phyloP scores from a whole-genome alignment of 768 basidiomycete species.

The Boletus huronensis region DNA sequence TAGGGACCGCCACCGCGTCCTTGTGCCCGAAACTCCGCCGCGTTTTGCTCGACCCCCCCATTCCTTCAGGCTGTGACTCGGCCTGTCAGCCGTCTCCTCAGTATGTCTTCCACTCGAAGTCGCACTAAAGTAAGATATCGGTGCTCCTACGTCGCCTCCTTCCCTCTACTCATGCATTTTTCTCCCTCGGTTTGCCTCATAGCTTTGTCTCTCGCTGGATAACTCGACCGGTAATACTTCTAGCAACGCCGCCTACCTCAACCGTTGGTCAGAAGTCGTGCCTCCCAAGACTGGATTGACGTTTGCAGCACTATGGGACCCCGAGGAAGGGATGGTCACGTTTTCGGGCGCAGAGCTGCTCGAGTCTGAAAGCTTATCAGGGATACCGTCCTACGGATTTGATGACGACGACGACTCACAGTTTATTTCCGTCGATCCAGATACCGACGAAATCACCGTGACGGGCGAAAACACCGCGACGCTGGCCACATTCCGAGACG shows the following conservation, averaged over 20 bases:
- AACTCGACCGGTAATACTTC: slow-evolving; percentile 6
- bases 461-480: slow-evolving; percentile 23
- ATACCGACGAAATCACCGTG: slow-evolving; percentile 2
- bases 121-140: slow-evolving; percentile 22
- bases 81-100: not conserved
- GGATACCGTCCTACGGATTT: slow-evolving; percentile 1
- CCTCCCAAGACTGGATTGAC: slow-evolving; percentile 54
- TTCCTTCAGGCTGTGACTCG: not conserved
- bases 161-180: not conserved
- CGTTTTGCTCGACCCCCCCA: not conserved
- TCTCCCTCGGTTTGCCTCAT: not conserved
- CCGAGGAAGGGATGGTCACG: slow-evolving; percentile 52
- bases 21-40: not conserved
- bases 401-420: slow-evolving; percentile 21
- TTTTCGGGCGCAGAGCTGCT: slow-evolving; percentile 52
- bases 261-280: slow-evolving; percentile 55
- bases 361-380: slow-evolving; percentile 23
- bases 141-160: not conserved
- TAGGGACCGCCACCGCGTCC: not conserved
- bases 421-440: slow-evolving; percentile 10
- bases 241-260: slow-evolving; percentile 13
- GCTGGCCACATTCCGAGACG: slow-evolving; percentile 27
- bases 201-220: slow-evolving; percentile 28
- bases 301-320: slow-evolving; percentile 60
- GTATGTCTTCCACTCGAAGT: slow-evolving; percentile 17